Base-by-base conservation (phyloP, 2,329 filamentous ascomycete genomes). In the Beauveria scarabaeidicola region DNA sequence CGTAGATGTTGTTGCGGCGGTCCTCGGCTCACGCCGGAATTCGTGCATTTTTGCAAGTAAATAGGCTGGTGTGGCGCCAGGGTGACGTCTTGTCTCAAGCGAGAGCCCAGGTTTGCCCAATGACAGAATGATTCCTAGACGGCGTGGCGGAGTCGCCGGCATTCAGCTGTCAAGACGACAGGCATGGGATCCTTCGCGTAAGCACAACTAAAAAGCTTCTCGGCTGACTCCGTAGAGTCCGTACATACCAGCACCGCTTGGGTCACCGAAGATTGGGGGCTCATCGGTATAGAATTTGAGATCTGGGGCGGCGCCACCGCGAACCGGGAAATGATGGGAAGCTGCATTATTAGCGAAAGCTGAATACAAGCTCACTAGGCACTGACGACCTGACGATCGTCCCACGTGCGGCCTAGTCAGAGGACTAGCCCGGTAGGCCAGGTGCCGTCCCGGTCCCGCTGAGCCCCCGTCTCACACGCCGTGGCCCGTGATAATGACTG, bases 381-480 rank as follows among this genome's bases (percentile, higher is more conserved):
- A 36, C 27, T 57, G 44, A n/a, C 17, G 43, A 48, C 53, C 53
- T 57, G 53, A 57, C 43, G 44, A 57, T 57, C 53, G 10, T 44
- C 29, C 53, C 53, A 57, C 53, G 53, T 57, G 53, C 40, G 43
- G 53, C 21, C 21, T 48, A 48, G 53, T 57, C 21, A 47, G 43
- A 47, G 43, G 44, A 48, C 53, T 57, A 47, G 41, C 21, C 21
- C 40, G 53, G 53, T 21, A 15, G 15, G 19, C 40, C 52, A 55
- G 27, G 40, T 55, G 52, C 52, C 41, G 27, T 55, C 43, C 43
- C 21, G 29, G 27, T 55, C 43, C 43, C 21, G 29, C 53, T 32
- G 44, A 57, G 27, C 29, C 21, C 32, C 53, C 53, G 44, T 57
- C 43, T 38, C 23, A 48, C 29, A 21, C 21, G 19, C 11, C 9